phyloP scores from a whole-genome alignment of 108 stramenopile genomes.

The Nitzschia palea region DNA sequence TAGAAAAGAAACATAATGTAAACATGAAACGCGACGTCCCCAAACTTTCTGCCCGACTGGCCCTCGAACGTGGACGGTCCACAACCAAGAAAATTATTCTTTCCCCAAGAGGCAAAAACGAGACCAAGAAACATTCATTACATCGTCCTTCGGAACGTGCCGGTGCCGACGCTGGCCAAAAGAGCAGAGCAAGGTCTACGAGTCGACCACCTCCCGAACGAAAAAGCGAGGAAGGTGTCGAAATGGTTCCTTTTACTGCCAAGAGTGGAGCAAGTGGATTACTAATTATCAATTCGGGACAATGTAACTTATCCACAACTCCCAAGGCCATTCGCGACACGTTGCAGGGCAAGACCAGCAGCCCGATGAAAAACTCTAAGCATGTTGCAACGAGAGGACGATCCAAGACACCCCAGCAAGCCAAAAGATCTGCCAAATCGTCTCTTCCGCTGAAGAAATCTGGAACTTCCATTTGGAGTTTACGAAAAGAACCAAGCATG shows the following conservation, averaged over 20 bases:
- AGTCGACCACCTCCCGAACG: too few species aligned
- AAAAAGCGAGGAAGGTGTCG: neutral
- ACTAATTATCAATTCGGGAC: neutral
- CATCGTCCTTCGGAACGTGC: too few species aligned
- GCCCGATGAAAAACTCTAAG: neutral
- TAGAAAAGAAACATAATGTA: too few species aligned
- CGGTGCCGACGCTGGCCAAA: too few species aligned
- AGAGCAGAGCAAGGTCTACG: too few species aligned
- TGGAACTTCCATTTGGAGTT: neutral
- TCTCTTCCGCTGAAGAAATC: neutral
- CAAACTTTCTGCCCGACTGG: too few species aligned
- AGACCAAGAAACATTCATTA: too few species aligned
- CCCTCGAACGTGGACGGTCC: too few species aligned
- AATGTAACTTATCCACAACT: neutral
- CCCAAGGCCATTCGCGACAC: neutral
- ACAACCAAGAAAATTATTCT: too few species aligned
- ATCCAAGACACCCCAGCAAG: neutral
- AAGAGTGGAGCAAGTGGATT: neutral
- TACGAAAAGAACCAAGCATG: too few species aligned
- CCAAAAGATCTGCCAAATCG: neutral
- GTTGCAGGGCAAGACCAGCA: neutral
- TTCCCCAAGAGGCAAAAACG: too few species aligned
- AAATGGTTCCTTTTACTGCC: conserved; percentile 7
- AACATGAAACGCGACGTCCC: too few species aligned
- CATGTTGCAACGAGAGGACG: neutral